Conservation (phyloP, 495 filamentous ascomycete species). For the Xylaria nigripes region DNA sequence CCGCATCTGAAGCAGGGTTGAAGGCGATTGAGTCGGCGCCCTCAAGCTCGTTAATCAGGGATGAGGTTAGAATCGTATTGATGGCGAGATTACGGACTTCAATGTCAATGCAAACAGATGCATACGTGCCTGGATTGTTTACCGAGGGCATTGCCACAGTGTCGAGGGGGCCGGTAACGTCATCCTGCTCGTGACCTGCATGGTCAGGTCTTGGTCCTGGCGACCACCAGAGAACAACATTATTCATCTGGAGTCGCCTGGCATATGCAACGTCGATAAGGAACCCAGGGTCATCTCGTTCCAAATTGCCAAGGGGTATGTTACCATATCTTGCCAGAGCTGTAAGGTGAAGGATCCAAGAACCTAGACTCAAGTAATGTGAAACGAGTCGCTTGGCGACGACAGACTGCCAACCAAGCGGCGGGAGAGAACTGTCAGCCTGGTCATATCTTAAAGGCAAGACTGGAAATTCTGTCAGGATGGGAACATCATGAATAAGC, state of each 20-base stretch:
- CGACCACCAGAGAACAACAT: slow-evolving; percentile 98
- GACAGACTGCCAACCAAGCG: slow-evolving; percentile 89
- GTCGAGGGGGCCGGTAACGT: slow-evolving; percentile 74
- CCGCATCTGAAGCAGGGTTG: slow-evolving; percentile 65
- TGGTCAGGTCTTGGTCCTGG: slow-evolving; percentile 78
- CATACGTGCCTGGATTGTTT: slow-evolving; percentile 87
- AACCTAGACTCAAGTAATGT: slow-evolving; percentile 82
- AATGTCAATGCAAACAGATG: slow-evolving; percentile 93
- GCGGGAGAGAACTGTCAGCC: slow-evolving; percentile 77
- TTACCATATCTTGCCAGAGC: slow-evolving; percentile 86
- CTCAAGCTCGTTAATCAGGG: slow-evolving; percentile 95
- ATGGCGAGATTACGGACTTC: slow-evolving; percentile 92
- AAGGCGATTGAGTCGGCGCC: slow-evolving; percentile 72
- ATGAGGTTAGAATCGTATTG: slow-evolving; percentile 94
- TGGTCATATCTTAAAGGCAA: slow-evolving; percentile 72
- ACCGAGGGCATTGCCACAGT: slow-evolving; percentile 89
- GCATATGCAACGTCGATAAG: slow-evolving; percentile 96
- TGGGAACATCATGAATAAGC: slow-evolving; percentile 75
- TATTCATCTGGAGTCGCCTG: slow-evolving; percentile 78
- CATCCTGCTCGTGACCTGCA: slow-evolving; percentile 91
- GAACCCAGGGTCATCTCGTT: slow-evolving; percentile 86
- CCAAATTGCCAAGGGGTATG: slow-evolving; percentile 89
- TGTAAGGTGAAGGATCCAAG: slow-evolving; percentile 83
- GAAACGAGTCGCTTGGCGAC: slow-evolving; percentile 77
- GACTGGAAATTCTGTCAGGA: slow-evolving; percentile 75